Base-by-base conservation (phyloP, 2,329 filamentous ascomycete genomes). In the Exophiala xenobiotica region DNA sequence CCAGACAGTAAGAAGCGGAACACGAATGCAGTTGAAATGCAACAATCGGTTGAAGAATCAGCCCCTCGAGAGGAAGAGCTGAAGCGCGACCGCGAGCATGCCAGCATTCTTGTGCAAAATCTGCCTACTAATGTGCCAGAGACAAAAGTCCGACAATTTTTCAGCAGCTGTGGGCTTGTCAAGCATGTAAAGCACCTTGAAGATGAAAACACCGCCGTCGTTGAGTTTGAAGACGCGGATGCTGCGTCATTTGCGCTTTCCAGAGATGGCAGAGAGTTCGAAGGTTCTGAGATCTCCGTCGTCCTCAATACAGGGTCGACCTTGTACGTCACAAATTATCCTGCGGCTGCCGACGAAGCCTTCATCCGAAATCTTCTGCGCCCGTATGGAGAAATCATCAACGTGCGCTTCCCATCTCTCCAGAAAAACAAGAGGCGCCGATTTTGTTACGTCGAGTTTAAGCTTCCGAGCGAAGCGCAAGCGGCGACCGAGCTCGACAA, bases 371-470 rank as follows among this genome's bases (percentile, higher is more conserved):
- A 75, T 14, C 70, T 85, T 40, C 83, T 82, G 63, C 68, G 79
- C 54, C 67, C 76, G 51, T 92, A 85, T 63, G 93, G 93, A 37
- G 83, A 92, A 37, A 85, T 99, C 49, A 77, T 95, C 49, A 88
- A 86, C 63, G 79, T 97, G 46, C 86, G 93, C 18, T 93, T 93
- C 72, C 93, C 93, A 1, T 96, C 90, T 50, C 80, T 99, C 45
- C 95, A 95, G 67, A 90, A 80, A 68, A 92, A 96, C 64, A 85
- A 86, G 1, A 85, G 88, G 61, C 88, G 93, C 24, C 86, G 93
- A 19, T 99, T 99, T 73, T 96, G 91, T 74, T 99, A 99, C 68
- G 78, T 96, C 5, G 89, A 95, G n/a, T 96, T 96, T 67, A 79
- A 83, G 41, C 82, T 83, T 24, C 70, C 79, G 2, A 77, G 78